Conservation (phyloP, 2,329 filamentous ascomycete genomes). For the Didymosphaeria variabile region DNA sequence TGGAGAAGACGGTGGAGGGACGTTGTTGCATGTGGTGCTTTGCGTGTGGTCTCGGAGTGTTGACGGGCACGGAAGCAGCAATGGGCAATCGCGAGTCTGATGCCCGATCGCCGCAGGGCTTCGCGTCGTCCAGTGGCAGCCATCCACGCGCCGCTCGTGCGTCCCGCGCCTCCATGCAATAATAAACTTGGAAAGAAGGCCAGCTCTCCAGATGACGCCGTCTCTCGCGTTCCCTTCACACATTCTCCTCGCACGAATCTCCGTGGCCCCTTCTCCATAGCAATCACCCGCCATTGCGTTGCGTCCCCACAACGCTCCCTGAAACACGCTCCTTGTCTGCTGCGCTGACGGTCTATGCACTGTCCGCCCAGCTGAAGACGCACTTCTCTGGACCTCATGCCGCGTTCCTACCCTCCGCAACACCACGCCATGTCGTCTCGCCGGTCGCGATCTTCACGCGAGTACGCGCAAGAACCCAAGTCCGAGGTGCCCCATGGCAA, state of each 20-base stretch:
- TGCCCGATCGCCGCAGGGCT: slow-evolving; percentile 10
- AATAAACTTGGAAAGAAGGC: slow-evolving; percentile 14
- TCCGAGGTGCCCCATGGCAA: slow-evolving; percentile 26
- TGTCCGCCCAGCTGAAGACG: not conserved
- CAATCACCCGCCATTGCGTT: not conserved
- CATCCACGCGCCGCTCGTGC: slow-evolving; percentile 12
- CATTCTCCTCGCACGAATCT: not conserved
- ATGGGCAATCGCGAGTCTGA: slow-evolving; percentile 3
- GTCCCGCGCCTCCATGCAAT: slow-evolving; percentile 6
- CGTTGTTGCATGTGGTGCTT: not conserved
- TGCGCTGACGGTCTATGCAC: not conserved
- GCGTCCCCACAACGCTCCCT: slow-evolving; percentile 10
- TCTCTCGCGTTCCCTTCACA: not conserved
- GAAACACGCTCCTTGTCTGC: slow-evolving; percentile 16
- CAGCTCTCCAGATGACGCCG: slow-evolving; percentile 14
- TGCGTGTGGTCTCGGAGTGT: not conserved
- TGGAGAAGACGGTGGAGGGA: not conserved
- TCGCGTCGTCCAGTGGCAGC: slow-evolving; percentile 7
- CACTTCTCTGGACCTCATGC: slow-evolving; percentile 3
- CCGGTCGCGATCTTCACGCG: slow-evolving; percentile 27
- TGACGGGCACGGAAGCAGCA: not conserved
- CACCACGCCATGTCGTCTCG: slow-evolving; percentile 16
- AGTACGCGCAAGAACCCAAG: slow-evolving; percentile 36
- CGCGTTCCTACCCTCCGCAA: slow-evolving; percentile 10
- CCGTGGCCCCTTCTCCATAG: not conserved